phyloP scores from a whole-genome alignment of 1,284 basidiomycete species.

The Wallemia hederae region DNA sequence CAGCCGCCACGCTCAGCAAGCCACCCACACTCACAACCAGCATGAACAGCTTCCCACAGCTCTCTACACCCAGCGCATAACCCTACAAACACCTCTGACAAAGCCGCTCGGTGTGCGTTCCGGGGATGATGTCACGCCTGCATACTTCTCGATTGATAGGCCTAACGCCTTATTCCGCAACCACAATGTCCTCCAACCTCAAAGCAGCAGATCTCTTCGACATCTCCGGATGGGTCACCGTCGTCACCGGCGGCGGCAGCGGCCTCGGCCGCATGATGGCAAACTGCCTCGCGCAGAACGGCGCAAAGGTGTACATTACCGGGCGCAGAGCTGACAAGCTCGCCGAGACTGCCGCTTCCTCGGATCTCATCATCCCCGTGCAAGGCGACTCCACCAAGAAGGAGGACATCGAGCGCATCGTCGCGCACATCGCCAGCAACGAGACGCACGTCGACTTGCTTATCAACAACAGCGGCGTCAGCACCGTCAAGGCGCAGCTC shows the following conservation, averaged over 20 bases:
- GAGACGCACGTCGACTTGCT: conserved; percentile 14
- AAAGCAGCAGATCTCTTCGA: conserved; percentile 11
- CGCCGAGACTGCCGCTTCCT: conserved; percentile 2
- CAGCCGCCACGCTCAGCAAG: too few species aligned
- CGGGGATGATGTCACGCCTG: too few species aligned
- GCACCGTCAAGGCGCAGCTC: conserved; percentile 8
- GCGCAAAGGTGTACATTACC: conserved; percentile 9
- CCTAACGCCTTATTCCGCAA: too few species aligned
- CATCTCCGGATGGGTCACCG: conserved; percentile 15
- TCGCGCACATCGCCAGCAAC: conserved; percentile 9
- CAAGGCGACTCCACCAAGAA: conserved; percentile 15
- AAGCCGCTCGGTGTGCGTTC: too few species aligned
- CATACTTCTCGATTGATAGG: too few species aligned
- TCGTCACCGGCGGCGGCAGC: conserved; percentile 13
- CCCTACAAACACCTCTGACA: too few species aligned
- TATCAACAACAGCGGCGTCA: conserved; percentile 16
- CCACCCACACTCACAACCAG: too few species aligned
- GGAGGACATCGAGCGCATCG: conserved; percentile 14
- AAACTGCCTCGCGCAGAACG: conserved; percentile 6
- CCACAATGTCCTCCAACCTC: neutral
- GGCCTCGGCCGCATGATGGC: neutral
- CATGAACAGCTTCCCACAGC: too few species aligned
- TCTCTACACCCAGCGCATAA: too few species aligned
- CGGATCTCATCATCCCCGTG: conserved; percentile 12
- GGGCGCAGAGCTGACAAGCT: conserved; percentile 3